Percentiles rank a stretch among this genome's conserved stretches.
phyloP scores from a whole-genome alignment of 441 rosid genomes.

The Capsella rubella region DNA sequence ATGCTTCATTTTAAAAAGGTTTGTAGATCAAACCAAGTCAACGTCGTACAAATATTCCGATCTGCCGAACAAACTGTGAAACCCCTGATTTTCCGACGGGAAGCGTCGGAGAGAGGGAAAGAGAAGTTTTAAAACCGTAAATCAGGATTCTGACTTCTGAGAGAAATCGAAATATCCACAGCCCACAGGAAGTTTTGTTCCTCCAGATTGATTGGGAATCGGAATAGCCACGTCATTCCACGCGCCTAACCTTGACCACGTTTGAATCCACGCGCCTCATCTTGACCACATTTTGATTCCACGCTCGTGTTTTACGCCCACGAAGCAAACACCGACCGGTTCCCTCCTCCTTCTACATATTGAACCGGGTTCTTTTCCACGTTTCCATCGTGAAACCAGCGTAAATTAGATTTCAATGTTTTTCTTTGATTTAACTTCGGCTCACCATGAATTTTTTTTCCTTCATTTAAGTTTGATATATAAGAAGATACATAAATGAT shows the following conservation, averaged over 20 bases:
- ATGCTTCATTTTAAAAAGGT: conserved; percentile 52
- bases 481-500: too few species aligned
- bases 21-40: not conserved
- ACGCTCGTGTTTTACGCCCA: conserved; percentile 24
- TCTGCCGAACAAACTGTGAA: not conserved
- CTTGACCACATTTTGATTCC: not conserved
- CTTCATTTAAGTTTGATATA: too few species aligned
- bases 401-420: too few species aligned
- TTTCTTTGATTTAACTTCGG: too few species aligned
- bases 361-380: not conserved
- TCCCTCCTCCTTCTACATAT: not conserved
- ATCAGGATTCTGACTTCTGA: conserved; percentile 1
- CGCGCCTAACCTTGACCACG: conserved; percentile 30
- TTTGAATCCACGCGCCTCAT: conserved; percentile 6
- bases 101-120: conserved; percentile 42
- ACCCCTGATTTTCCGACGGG: conserved; percentile 39
- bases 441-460: too few species aligned
- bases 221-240: conserved; percentile 24
- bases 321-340: not conserved
- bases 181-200: not conserved
- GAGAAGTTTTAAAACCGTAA: not conserved
- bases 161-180: not conserved
- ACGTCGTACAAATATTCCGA: conserved; percentile 3
- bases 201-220: conserved; percentile 35
- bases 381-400: not conserved